A percentile compares a stretch with the other conserved stretches of the same genome.
Conservation (phyloP, 495 filamentous ascomycete genomes). For the Aspergillus carlsbadensis region DNA sequence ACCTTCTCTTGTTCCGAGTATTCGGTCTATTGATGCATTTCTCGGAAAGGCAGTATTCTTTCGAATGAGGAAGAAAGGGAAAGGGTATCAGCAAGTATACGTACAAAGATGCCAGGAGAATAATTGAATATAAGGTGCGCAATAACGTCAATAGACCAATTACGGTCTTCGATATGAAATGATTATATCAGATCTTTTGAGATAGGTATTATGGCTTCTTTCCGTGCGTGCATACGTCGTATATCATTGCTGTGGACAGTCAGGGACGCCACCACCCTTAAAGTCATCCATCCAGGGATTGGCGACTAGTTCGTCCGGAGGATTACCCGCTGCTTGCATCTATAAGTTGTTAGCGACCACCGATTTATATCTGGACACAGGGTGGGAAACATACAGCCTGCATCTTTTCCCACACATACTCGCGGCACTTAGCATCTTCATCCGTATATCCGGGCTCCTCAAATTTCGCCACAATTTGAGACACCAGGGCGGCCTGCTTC, state of each 20-base stretch:
- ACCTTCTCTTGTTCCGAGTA: neutral
- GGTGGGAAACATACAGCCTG: constrained; percentile 74
- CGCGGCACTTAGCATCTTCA: constrained; percentile 74
- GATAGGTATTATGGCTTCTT: neutral
- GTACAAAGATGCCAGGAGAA: constrained; percentile 4
- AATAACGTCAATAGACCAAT: neutral
- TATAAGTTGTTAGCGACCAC: constrained; percentile 27
- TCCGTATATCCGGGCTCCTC: constrained; percentile 77
- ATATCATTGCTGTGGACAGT: constrained; percentile 42
- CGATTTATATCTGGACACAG: no score
- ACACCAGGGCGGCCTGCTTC: constrained; percentile 77
- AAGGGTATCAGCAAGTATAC: constrained; percentile 19
- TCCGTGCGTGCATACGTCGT: constrained; percentile 26
- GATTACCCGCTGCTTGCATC: constrained; percentile 96
- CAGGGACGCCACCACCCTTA: constrained; percentile 33
- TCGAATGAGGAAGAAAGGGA: neutral
- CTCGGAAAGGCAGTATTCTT: neutral
- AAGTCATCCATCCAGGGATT: constrained; percentile 54
- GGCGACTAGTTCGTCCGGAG: constrained; percentile 84
- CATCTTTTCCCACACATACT: constrained; percentile 96
- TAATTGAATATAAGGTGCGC: neutral
- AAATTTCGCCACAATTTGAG: constrained; percentile 85
- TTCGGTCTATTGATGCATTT: neutral
- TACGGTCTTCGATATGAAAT: neutral
- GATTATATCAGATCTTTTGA: neutral